Evolutionary conservation across 179 eudicot species (phyloP).

Genomic region (Dionaea muscipula): DNA sequence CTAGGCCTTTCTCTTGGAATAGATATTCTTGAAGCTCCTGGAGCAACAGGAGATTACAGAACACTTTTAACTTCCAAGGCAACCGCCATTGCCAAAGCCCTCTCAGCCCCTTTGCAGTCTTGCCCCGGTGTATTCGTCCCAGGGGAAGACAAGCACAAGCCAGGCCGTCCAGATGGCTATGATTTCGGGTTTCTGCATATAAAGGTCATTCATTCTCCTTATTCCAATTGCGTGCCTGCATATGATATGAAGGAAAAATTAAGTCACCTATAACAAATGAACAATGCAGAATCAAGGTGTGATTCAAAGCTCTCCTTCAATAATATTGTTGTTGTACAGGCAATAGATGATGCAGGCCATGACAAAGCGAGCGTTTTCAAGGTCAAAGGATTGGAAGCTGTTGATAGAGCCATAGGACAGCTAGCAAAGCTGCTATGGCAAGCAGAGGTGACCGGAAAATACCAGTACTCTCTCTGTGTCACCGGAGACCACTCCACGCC

Average conservation of each 20-base stretch:
- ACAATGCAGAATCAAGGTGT: no score
- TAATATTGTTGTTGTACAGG: constrained; percentile 28
- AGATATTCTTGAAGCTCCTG: constrained; percentile 96
- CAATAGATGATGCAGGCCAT: constrained; percentile 94
- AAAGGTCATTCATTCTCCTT: constrained; percentile 46
- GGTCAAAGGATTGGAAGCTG: constrained; percentile 85
- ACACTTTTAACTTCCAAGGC: constrained; percentile 83
- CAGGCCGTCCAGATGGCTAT: constrained; percentile 70
- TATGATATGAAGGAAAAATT: no score
- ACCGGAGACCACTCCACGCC: constrained; percentile 98
- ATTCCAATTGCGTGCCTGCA: no score
- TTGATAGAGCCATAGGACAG: constrained; percentile 72
- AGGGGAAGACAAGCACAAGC: constrained; percentile 77
- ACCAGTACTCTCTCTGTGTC: constrained; percentile 61
- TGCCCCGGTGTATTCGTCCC: constrained; percentile 79
- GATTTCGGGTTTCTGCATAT: constrained; percentile 97
- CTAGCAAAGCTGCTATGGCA: constrained; percentile 79
- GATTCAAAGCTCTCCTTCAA: background rate
- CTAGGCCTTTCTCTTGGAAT: constrained; percentile 90
- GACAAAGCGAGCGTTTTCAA: constrained; percentile 80
- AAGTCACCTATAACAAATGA: no score
- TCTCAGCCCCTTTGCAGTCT: constrained; percentile 60
- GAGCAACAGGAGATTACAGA: constrained; percentile 94
- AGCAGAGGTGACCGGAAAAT: constrained; percentile 59
- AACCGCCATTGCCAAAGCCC: constrained; percentile 76